These are phyloP conservation scores for Camillea tinctor DNA, from an alignment of 2,329 filamentous ascomycete species.

Conservation along the genomic window DNA sequence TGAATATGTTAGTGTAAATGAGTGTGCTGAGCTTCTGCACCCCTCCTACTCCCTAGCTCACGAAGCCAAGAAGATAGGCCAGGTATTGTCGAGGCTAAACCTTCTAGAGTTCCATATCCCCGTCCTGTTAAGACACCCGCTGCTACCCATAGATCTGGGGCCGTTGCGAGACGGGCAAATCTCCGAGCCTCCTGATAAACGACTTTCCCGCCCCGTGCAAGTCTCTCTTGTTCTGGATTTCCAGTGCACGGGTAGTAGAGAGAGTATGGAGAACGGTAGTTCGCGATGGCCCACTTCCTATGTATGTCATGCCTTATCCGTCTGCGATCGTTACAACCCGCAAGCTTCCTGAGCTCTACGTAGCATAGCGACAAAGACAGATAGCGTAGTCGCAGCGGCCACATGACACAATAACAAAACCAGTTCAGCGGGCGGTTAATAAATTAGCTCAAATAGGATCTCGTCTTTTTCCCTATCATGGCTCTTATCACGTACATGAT, in stretches of 20 bases:
- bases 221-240: neutral
- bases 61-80: neutral
- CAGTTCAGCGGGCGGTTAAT: neutral
- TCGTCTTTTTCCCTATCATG: neutral
- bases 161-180: neutral
- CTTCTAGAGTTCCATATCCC: constrained; percentile 1
- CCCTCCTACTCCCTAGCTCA: neutral
- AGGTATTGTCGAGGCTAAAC: neutral
- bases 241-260: neutral
- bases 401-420: neutral
- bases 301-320: neutral
- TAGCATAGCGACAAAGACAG: neutral
- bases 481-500: neutral
- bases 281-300: neutral
- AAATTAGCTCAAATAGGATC: neutral
- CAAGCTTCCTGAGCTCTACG: neutral
- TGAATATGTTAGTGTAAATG: neutral
- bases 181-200: neutral
- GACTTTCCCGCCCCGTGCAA: neutral
- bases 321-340: neutral
- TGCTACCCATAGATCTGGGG: neutral
- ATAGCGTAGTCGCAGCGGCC: neutral
- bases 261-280: neutral
- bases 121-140: neutral
- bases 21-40: neutral